phyloP scores from a whole-genome alignment of 208 protist genomes.

The Porcisia hertigi region DNA sequence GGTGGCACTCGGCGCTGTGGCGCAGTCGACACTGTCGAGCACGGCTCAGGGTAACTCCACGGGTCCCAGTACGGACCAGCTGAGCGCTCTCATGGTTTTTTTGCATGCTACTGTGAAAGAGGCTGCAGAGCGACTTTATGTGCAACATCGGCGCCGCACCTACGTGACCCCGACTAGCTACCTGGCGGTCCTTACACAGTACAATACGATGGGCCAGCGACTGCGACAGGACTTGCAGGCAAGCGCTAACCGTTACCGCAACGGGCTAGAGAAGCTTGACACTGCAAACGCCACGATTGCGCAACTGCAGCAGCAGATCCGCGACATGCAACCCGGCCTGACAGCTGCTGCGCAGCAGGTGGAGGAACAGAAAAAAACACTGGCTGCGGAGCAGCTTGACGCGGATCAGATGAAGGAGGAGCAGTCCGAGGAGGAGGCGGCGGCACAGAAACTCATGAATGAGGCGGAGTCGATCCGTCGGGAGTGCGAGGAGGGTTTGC shows the following conservation, averaged over 20 bases:
- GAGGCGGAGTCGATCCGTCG: constrained; percentile 85
- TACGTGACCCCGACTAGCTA: constrained; percentile 97
- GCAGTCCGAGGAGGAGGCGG: constrained; percentile 81
- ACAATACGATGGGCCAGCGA: constrained; percentile 78
- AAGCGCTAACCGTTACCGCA: constrained; percentile 74
- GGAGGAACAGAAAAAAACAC: constrained; percentile 85
- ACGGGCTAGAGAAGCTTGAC: constrained; percentile 92
- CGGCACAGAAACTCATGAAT: constrained; percentile 73
- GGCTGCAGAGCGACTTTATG: constrained; percentile 80
- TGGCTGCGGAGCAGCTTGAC: constrained; percentile 84
- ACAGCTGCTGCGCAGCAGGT: constrained; percentile 87
- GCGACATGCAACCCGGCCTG: constrained; percentile 93
- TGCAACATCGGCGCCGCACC: constrained; percentile 87
- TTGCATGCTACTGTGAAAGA: constrained; percentile 90
- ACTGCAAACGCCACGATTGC: constrained; percentile 92
- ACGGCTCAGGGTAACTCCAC: neutral
- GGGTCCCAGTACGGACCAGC: constrained; percentile 38
- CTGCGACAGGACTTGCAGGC: constrained; percentile 55
- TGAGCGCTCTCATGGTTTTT: constrained; percentile 86
- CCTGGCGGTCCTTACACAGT: constrained; percentile 92
- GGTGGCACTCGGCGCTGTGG: constrained; percentile 92
- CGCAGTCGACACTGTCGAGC: constrained; percentile 31
- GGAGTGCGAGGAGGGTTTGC: constrained; percentile 94
- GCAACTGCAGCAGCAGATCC: constrained; percentile 94
- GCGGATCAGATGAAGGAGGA: constrained; percentile 83